Evolutionary conservation across 345 rosid genomes (phyloP).

Genomic region (Moringa oleifera): DNA sequence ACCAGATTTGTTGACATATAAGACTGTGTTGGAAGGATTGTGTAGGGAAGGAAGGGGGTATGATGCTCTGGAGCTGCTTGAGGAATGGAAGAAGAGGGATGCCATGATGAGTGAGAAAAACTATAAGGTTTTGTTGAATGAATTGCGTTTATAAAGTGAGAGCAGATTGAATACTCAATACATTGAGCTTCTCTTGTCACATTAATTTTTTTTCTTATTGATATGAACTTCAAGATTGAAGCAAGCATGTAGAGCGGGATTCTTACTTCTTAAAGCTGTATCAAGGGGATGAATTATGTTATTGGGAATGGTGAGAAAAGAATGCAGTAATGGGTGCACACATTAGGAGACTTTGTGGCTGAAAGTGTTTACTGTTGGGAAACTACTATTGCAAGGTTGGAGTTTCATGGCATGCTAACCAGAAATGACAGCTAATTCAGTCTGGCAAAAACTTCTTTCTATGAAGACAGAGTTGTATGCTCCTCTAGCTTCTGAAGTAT

Average conservation of each 20-base stretch:
- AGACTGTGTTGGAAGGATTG: conserved; percentile 68
- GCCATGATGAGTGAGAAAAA: conserved; percentile 61
- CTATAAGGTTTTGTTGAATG: conserved; percentile 50
- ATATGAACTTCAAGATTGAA: no score
- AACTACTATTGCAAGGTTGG: no score
- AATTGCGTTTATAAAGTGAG: conserved; percentile 35
- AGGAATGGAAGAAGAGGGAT: conserved; percentile 68
- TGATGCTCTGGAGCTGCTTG: conserved; percentile 70
- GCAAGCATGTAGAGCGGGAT: no score
- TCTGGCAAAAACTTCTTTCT: no score
- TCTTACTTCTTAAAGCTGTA: conserved; percentile 45
- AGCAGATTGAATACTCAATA: conserved; percentile 18
- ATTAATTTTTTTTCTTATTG: no score
- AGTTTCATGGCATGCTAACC: no score
- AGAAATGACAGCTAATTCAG: no score
- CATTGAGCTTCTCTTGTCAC: not conserved
- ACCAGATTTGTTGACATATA: conserved; percentile 75
- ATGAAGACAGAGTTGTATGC: no score
- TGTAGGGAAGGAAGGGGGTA: conserved; percentile 60
- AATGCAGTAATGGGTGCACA: conserved; percentile 63
- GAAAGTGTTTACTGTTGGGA: no score
- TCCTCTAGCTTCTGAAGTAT: no score
- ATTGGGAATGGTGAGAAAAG: conserved; percentile 62
- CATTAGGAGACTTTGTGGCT: conserved; percentile 40
- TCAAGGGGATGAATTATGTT: conserved; percentile 55